Evolutionary conservation across 768 basidiomycete species (phyloP), one percentile per base, ranked within the genome.

Genomic region (Termitomyces sp.): DNA sequence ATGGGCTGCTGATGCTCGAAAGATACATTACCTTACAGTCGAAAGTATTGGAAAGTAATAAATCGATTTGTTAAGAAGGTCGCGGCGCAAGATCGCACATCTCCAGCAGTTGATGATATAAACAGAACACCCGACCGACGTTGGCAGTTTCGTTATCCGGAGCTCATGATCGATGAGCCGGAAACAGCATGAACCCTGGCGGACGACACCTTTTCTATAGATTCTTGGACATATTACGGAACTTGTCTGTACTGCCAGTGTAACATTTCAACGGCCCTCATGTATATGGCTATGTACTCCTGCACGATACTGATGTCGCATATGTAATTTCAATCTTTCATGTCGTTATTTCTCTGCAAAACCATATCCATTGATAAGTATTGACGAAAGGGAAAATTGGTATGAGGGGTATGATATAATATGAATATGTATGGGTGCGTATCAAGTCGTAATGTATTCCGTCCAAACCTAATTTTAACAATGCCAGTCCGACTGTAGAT

Each of bases 401-500:
- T 37, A 37, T 18, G 16, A 37, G 7, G 37, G 13, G 37, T 37
- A 37, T 37, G 18, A 37, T 6, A 36, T 13, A 36, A 15, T 16
- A 36, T 36, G 1, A 22, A 24, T 26, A 28, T 29, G 3, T 29
- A 29, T 2, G 13, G 24, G 18, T 31, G 5, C 46, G 16, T 47
- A 4, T 2, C 7, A 29, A 47, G 46, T 48, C 22, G 18, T 20
- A n/a, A 29, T 9, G 24, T 31, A 6, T 16, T 1, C 29, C 28
- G 26, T 47, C 4, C 3, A 39, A 28, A 18, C 10, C 24, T 28
- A 33, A 10, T 22, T 37, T 55, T 33, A 61, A 42, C 60, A 61
- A 33, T 58, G 52, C 60, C 60, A 61, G 44, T 57, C 56, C 46
- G 53, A 44, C 60, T 61, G 28, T 36, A 10, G 31, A 37, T 9